These are phyloP conservation scores for Voacanga thouarsii DNA, from an alignment of 257 asterid genomes.

Conservation along the genomic window DNA sequence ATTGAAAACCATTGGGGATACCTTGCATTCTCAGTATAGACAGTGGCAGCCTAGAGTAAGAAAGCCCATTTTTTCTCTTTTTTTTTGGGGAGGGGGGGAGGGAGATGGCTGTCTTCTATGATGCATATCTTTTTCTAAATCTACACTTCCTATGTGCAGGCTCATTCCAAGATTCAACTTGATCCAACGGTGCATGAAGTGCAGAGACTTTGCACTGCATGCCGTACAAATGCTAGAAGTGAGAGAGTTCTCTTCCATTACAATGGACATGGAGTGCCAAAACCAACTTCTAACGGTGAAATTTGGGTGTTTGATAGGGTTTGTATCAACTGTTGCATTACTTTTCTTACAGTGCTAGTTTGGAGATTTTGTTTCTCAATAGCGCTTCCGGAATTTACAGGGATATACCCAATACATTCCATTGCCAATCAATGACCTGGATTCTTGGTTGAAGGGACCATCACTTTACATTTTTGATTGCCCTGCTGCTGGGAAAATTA, in stretches of 20 bases:
- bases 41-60: conserved; percentile 84
- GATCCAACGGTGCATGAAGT: conserved; percentile 99
- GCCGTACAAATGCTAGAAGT: conserved; percentile 86
- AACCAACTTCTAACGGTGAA: conserved; percentile 97
- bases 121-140: neutral
- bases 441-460: conserved; percentile 94
- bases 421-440: conserved; percentile 76
- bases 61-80: neutral
- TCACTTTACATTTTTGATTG: conserved; percentile 95
- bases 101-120: too few relatives aligned
- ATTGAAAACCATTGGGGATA: conserved; percentile 49
- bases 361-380: conserved; percentile 17
- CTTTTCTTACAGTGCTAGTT: conserved; percentile 3
- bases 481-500: conserved; percentile 92
- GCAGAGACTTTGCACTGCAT: conserved; percentile 78
- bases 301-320: conserved; percentile 95
- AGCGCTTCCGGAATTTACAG: conserved; percentile 24
- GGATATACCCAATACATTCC: conserved; percentile 97
- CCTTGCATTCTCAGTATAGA: conserved; percentile 52
- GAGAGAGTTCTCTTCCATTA: conserved; percentile 95
- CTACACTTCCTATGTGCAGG: conserved; percentile 35
- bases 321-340: neutral
- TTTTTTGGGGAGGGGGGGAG: too few relatives aligned
- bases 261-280: conserved; percentile 98
- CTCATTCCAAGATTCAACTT: conserved; percentile 69